Conservation (phyloP, 2,329 filamentous ascomycete genomes). For the Pyrenophora tritici-repentis region DNA sequence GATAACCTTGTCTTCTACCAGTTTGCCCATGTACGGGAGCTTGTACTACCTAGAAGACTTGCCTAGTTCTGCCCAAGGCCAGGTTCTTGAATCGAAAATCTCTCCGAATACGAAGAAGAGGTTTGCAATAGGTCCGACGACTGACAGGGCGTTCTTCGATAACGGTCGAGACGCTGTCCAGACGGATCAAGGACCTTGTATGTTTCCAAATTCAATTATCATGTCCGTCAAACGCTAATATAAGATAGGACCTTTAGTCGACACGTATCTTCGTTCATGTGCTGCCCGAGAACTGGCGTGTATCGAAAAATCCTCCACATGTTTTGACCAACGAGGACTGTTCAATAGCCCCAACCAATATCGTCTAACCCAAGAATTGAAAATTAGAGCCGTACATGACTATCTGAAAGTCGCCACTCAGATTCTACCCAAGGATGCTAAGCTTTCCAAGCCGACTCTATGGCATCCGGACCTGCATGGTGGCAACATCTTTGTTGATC, state of each 20-base stretch:
- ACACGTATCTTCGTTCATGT: slow-evolving; percentile 20
- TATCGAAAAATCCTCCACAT: slow-evolving; percentile 22
- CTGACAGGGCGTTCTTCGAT: slow-evolving; percentile 22
- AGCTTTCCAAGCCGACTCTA: slow-evolving; percentile 21
- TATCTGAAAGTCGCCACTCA: slow-evolving; percentile 32
- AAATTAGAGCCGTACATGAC: slow-evolving; percentile 29
- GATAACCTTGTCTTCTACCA: slow-evolving; percentile 18
- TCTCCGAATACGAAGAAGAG: slow-evolving; percentile 5
- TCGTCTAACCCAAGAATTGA: slow-evolving; percentile 29
- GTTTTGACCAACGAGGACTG: slow-evolving; percentile 20
- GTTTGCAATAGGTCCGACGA: slow-evolving; percentile 23
- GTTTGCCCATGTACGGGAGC: slow-evolving; percentile 21
- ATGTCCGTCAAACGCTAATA: slow-evolving; percentile 19
- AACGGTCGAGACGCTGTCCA: slow-evolving; percentile 22
- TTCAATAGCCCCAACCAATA: slow-evolving; percentile 33
- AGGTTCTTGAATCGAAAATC: not conserved
- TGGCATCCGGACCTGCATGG: not conserved
- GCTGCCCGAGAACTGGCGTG: slow-evolving; percentile 23
- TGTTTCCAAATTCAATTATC: slow-evolving; percentile 12
- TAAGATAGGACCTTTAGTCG: slow-evolving; percentile 20
- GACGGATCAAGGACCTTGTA: slow-evolving; percentile 23
- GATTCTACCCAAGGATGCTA: slow-evolving; percentile 28
- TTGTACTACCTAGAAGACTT: slow-evolving; percentile 28
- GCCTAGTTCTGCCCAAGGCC: not conserved
- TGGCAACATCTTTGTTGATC: not conserved